phyloP scores from a whole-genome alignment of 331 rosid genomes.

The Telfairia occidentalis region DNA sequence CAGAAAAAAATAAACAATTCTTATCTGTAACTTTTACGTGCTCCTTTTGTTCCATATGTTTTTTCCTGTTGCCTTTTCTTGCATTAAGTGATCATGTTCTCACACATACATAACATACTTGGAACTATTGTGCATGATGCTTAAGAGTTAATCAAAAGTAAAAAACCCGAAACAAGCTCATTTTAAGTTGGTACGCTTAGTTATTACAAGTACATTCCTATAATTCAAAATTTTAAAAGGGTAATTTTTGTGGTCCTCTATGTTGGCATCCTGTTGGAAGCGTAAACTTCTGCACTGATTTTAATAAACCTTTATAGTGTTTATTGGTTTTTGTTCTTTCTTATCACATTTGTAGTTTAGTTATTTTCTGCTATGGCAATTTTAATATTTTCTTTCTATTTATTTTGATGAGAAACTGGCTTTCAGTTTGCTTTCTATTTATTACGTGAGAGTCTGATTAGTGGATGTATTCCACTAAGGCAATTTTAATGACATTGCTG shows the following conservation, averaged over 20 bases:
- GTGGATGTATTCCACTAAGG: background rate
- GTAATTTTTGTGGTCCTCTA: background rate
- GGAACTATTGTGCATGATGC: background rate
- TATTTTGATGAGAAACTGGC: background rate
- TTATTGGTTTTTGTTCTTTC: background rate
- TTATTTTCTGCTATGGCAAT: background rate
- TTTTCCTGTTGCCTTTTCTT: background rate
- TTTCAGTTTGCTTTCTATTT: background rate
- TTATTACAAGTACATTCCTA: background rate
- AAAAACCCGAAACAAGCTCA: background rate
- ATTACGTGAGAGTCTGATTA: background rate
- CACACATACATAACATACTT: background rate
- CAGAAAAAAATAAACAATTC: background rate
- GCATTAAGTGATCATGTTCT: background rate
- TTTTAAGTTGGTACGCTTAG: background rate
- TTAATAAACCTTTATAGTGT: background rate
- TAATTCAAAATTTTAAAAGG: background rate
- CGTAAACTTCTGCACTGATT: background rate
- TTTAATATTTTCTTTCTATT: background rate
- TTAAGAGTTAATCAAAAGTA: no score
- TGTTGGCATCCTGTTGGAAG: background rate
- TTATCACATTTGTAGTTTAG: background rate
- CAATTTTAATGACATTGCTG: background rate
- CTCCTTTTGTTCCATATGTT: background rate
- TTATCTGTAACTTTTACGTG: background rate